These are phyloP conservation scores for Gardenia jasminoides DNA, from an alignment of 257 asterid species.

Conservation along the genomic window DNA sequence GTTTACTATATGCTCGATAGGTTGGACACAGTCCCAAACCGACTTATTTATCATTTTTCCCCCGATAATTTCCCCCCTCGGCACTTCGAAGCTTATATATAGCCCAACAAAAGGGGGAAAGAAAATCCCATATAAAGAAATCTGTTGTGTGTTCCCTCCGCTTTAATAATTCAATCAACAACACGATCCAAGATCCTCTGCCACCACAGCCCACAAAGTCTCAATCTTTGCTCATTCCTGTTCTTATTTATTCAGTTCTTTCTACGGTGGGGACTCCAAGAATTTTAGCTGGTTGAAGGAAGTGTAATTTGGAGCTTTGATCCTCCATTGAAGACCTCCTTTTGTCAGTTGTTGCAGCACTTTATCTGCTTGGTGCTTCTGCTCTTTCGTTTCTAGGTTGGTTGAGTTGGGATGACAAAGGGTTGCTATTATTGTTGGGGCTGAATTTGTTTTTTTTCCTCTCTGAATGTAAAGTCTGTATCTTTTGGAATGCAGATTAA, in stretches of 20 bases:
- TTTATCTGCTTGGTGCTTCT: not conserved
- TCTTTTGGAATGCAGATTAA: conserved; percentile 20
- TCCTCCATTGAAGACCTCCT: not conserved
- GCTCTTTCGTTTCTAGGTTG: not conserved
- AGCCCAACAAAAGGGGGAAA: not conserved
- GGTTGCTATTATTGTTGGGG: not conserved
- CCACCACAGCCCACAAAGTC: not conserved
- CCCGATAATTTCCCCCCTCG: not conserved
- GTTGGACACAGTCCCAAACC: too few species aligned
- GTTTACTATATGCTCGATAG: too few species aligned
- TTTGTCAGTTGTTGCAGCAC: conserved; percentile 2
- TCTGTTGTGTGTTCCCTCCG: not conserved
- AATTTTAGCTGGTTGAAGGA: not conserved
- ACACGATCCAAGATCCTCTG: not conserved
- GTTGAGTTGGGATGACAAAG: not conserved
- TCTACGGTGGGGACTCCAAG: not conserved
- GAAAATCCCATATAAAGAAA: not conserved
- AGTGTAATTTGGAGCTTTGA: not conserved
- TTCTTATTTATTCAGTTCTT: not conserved
- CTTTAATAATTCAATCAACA: not conserved
- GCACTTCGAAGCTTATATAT: not conserved
- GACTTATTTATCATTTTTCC: too few species aligned
- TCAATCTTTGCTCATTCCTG: not conserved
- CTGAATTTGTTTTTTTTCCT: not conserved
- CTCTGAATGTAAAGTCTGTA: not conserved